Conservation (phyloP, 1,284 basidiomycete species). For the Sporisorium graminicola region DNA sequence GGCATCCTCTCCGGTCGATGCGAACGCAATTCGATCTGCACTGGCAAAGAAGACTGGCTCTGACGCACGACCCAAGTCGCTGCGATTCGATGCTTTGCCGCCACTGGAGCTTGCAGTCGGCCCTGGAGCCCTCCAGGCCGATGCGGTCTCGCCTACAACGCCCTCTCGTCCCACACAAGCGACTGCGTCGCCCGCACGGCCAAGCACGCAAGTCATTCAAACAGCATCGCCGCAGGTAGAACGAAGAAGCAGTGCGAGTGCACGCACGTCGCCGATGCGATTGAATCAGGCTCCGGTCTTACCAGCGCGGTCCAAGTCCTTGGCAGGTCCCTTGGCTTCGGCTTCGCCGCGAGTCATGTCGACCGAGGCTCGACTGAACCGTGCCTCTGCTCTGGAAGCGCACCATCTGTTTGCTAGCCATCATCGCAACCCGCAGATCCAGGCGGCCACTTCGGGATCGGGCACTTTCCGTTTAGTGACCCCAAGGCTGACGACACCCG, state of each 20-base stretch:
- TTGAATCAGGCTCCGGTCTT: slow-evolving; percentile 20
- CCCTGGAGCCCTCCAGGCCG: not conserved
- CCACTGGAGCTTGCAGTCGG: slow-evolving; percentile 17
- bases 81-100: slow-evolving; percentile 43
- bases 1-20: slow-evolving; percentile 2
- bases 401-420: slow-evolving; percentile 43
- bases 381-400: slow-evolving; percentile 44
- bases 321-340: slow-evolving; percentile 25
- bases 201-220: not conserved
- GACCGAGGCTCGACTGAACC: slow-evolving; percentile 19
- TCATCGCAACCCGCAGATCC: slow-evolving; percentile 48
- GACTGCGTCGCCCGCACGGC: slow-evolving; percentile 1
- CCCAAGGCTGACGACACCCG: slow-evolving; percentile 59
- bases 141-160: slow-evolving; percentile 18
- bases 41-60: slow-evolving; percentile 23
- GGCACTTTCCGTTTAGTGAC: slow-evolving; percentile 61
- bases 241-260: slow-evolving; percentile 24
- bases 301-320: slow-evolving; percentile 34
- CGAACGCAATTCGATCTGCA: slow-evolving; percentile 10
- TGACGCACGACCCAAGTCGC: slow-evolving; percentile 39
- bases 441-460: slow-evolving; percentile 60
- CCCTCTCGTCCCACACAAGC: slow-evolving; percentile 13
- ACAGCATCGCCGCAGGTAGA: slow-evolving; percentile 4
- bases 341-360: slow-evolving; percentile 29
- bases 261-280: slow-evolving; percentile 29